These are phyloP conservation scores for Trichosporon coremiiforme DNA, from an alignment of 1,284 basidiomycete species.

Conservation along the genomic window DNA sequence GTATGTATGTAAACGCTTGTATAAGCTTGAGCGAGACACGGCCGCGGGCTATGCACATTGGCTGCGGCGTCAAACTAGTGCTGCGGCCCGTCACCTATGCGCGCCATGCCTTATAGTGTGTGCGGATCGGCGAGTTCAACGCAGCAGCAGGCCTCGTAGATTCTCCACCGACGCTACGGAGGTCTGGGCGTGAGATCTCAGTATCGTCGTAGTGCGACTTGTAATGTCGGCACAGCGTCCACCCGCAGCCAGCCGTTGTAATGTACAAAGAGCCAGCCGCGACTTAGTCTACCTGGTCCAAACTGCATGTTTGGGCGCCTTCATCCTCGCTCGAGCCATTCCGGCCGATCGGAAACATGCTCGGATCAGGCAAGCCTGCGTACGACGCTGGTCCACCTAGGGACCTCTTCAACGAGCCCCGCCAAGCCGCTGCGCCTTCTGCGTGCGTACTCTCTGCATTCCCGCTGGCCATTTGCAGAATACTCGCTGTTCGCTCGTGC, in stretches of 20 bases:
- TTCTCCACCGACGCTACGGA: too few species aligned
- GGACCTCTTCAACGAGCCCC: neutral
- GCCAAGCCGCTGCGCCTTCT: neutral
- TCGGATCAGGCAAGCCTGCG: neutral
- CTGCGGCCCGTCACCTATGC: too few species aligned
- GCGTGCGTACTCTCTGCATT: neutral
- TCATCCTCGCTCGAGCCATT: neutral
- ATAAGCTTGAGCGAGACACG: too few species aligned
- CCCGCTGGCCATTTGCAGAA: neutral
- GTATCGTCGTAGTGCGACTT: neutral
- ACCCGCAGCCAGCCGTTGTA: neutral
- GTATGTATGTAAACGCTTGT: conserved; percentile 10
- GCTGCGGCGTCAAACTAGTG: too few species aligned
- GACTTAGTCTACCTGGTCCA: neutral
- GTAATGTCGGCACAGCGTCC: neutral
- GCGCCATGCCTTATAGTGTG: too few species aligned
- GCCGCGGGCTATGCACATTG: too few species aligned
- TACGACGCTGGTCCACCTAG: neutral
- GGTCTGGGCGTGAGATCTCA: neutral
- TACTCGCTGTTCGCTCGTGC: too few species aligned
- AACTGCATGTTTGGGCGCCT: neutral
- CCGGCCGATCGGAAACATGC: neutral
- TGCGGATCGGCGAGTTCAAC: too few species aligned
- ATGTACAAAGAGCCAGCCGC: neutral
- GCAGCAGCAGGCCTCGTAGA: too few species aligned